A percentile compares a stretch with the other conserved stretches of the same genome.
Evolutionary conservation across 371 early-diverging fungal genomes (phyloP).

Genomic region (Saksenaea oblongispora): DNA sequence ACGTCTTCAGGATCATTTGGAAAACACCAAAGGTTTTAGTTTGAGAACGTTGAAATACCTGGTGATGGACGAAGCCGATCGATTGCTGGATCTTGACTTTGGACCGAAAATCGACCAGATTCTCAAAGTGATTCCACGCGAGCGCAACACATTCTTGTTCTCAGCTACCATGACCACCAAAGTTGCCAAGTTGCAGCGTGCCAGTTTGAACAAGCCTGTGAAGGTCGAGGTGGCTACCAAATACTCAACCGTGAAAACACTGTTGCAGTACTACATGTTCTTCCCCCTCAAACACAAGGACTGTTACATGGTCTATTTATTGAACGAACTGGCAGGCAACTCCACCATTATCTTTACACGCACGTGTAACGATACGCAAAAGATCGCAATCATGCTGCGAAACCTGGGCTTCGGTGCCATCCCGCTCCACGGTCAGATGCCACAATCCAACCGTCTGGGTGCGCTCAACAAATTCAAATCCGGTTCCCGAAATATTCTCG

Average conservation of each 20-base stretch:
- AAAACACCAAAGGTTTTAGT: slow-evolving; percentile 97
- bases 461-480: slow-evolving; percentile 92
- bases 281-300: slow-evolving; percentile 97
- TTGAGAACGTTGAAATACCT: slow-evolving; percentile 86
- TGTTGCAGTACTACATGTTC: slow-evolving; percentile 95
- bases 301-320: slow-evolving; percentile 86
- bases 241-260: slow-evolving; percentile 89
- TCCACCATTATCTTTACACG: slow-evolving; percentile 90
- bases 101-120: slow-evolving; percentile 96
- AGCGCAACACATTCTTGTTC: slow-evolving; percentile 94
- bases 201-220: slow-evolving; percentile 91
- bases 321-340: slow-evolving; percentile 92
- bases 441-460: slow-evolving; percentile 89
- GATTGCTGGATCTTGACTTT: slow-evolving; percentile 96
- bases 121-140: slow-evolving; percentile 87
- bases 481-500: slow-evolving; percentile 82
- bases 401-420: slow-evolving; percentile 92
- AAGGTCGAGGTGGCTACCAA: slow-evolving; percentile 91
- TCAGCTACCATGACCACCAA: slow-evolving; percentile 98
- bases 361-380: slow-evolving; percentile 85
- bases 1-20: slow-evolving; percentile 94
- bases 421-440: slow-evolving; percentile 93
- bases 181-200: slow-evolving; percentile 92
- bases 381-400: slow-evolving; percentile 83
- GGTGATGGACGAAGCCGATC: slow-evolving; percentile 99